Base-by-base conservation (phyloP, 2,329 filamentous ascomycete genomes). In the Grosmannia clavigera region DNA sequence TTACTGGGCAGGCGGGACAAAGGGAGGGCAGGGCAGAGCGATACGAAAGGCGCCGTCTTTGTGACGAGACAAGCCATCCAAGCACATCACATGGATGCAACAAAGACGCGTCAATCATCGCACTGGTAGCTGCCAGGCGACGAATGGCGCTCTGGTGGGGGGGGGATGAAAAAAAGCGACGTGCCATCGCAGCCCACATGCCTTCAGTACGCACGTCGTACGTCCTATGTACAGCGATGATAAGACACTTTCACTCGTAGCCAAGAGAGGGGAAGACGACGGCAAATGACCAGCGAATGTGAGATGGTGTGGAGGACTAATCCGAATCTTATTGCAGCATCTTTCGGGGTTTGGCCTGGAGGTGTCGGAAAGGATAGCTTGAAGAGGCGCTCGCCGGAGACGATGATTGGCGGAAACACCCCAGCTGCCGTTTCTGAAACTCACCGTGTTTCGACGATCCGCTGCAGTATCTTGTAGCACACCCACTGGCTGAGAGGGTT, bases 381-480 rank as follows among this genome's bases (percentile, higher is more conserved):
- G 27, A 29, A 52, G 16, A 29, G 50, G 50, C 27, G 27, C 25
- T 27, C 19, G 5, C 33, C 27, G 12, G 52, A 38, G 5, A 12
- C 55, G 50, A 9, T 16, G 27, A 51, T 29, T 10, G 52, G n/a
- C 27, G 50, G 5, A 3, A 51, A 43, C 25, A 40, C 57, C 53
- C 43, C 11, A 29, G 27, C 22, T 6, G 31, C 33, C 19, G 29
- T 57, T 52, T 33, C 54, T 60, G 61, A 62, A 62, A 62, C 61
- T 55, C 33, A 31, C 51, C 58, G 58, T 52, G 61, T 62, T 62
- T 62, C 61, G 58, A 56, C 53, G 52, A 43, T 53, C 43, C 43
- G 52, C 31, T 35, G 19, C 33, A 22, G 7, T 9, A 22, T 22
- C 22, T 50, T 22, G 38, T 16, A 50, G 40, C 22, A 25, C 46